Conservation (phyloP, 805 yeast genomes). For the Barnettozyma sucrosica region DNA sequence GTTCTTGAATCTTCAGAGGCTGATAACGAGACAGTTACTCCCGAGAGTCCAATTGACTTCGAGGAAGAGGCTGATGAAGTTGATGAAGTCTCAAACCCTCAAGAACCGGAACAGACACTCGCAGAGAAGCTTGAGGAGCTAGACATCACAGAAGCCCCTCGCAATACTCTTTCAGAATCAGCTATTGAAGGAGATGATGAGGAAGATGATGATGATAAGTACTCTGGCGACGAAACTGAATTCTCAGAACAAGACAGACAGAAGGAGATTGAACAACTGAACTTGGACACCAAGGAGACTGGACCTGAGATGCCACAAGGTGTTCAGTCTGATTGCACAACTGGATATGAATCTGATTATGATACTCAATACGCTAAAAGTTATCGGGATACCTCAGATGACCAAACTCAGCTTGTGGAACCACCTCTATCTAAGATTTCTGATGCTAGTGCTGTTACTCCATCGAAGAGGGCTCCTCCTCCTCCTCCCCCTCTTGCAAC, state of each 20-base stretch:
- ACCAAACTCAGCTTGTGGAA: not conserved
- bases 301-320: conserved; percentile 8
- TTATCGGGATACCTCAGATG: conserved; percentile 1
- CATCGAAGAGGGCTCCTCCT: conserved; percentile 10
- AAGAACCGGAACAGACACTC: conserved; percentile 10
- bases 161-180: conserved; percentile 18
- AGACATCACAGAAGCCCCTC: conserved; percentile 11
- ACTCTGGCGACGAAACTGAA: conserved; percentile 19
- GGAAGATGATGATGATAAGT: conserved; percentile 23
- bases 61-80: conserved; percentile 14
- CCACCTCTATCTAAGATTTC: not conserved
- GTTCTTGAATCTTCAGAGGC: not conserved
- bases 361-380: conserved; percentile 29
- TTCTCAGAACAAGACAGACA: conserved; percentile 17
- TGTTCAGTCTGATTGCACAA: conserved; percentile 30
- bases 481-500: conserved; percentile 11
- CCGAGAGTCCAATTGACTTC: conserved; percentile 4
- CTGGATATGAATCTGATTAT: conserved; percentile 73
- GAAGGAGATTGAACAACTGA: conserved; percentile 14
- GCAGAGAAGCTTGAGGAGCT: conserved; percentile 15
- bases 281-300: not conserved
- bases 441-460: conserved; percentile 18
- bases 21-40: conserved; percentile 1
- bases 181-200: conserved; percentile 29
- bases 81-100: not conserved